phyloP scores from a whole-genome alignment of 2,329 filamentous ascomycete genomes.

The Colletotrichum paranaense region DNA sequence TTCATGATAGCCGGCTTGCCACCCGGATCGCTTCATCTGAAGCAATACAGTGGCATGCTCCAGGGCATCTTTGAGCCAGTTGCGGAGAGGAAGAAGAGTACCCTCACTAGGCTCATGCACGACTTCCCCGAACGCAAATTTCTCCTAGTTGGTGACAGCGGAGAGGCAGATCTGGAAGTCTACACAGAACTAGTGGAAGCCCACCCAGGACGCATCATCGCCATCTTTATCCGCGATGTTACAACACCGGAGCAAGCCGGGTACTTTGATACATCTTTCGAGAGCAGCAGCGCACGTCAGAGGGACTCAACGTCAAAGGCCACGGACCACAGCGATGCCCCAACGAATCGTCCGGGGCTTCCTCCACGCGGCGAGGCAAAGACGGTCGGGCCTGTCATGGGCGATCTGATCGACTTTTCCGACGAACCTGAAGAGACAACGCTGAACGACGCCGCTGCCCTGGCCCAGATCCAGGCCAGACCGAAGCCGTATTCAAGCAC shows the following conservation, averaged over 20 bases:
- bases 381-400: constrained; percentile 58
- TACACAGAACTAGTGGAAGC: constrained; percentile 93
- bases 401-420: constrained; percentile 70
- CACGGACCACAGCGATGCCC: constrained; percentile 37
- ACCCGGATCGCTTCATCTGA: constrained; percentile 90
- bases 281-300: constrained; percentile 39
- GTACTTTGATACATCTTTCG: constrained; percentile 78
- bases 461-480: constrained; percentile 42
- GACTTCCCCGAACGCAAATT: constrained; percentile 94
- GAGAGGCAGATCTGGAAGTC: constrained; percentile 95
- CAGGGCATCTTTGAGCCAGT: constrained; percentile 99
- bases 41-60: constrained; percentile 96
- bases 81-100: constrained; percentile 91
- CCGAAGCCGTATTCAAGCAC: constrained; percentile 41
- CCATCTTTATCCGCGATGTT: constrained; percentile 94
- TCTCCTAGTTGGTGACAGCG: constrained; percentile 92
- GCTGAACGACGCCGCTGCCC: constrained; percentile 47
- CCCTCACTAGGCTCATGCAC: constrained; percentile 83
- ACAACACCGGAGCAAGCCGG: constrained; percentile 79
- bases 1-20: constrained; percentile 86
- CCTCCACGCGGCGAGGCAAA: constrained; percentile 44
- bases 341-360: constrained; percentile 42
- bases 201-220: constrained; percentile 85
- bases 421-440: constrained; percentile 58
- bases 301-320: constrained; percentile 40